These are phyloP conservation scores for Mucor irregularis DNA, from an alignment of 371 early-diverging fungal species.

Conservation along the genomic window DNA sequence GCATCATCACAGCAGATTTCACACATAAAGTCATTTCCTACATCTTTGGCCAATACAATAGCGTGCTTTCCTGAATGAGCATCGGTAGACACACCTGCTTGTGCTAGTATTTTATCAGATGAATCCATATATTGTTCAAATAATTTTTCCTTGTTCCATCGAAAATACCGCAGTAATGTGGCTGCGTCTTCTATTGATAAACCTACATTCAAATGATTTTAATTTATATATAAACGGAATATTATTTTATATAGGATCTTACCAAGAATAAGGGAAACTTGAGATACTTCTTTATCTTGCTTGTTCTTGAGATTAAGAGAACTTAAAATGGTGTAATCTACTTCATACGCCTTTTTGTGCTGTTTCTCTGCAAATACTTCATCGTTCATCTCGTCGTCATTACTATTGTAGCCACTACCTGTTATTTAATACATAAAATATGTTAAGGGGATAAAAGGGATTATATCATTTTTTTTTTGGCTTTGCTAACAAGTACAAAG, in stretches of 20 bases:
- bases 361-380: constrained; percentile 35
- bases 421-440: not conserved
- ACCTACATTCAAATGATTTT: constrained; percentile 42
- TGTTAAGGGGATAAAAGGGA: not conserved
- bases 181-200: constrained; percentile 59
- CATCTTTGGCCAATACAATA: constrained; percentile 24
- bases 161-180: constrained; percentile 76
- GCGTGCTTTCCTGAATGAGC: constrained; percentile 11
- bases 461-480: not conserved
- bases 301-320: constrained; percentile 23
- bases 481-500: not conserved
- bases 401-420: constrained; percentile 35
- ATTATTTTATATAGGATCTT: constrained; percentile 3
- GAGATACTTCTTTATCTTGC: constrained; percentile 46
- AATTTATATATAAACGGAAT: no score
- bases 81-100: constrained; percentile 71
- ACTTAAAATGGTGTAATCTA: constrained; percentile 39
- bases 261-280: constrained; percentile 49
- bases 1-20: constrained; percentile 84
- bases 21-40: constrained; percentile 71
- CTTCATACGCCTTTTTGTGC: constrained; percentile 42
- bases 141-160: constrained; percentile 93
- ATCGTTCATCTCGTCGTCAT: constrained; percentile 35
- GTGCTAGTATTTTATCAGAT: constrained; percentile 63
- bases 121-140: constrained; percentile 88